Conservation (phyloP, 179 eudicot genomes). For the Nepenthes alata region DNA sequence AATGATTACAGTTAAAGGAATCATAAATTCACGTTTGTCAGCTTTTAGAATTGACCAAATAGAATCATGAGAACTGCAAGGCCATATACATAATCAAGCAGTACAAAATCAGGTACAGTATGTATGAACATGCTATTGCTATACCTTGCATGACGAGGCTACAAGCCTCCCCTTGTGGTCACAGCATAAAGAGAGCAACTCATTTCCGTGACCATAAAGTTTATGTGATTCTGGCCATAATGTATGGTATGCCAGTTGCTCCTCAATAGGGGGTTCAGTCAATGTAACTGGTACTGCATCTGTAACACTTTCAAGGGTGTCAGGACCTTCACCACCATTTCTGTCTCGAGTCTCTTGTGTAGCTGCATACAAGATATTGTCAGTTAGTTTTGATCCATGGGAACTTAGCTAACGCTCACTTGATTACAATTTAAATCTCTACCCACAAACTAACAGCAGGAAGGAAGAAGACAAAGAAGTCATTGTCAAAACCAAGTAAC, state of each 20-base stretch:
- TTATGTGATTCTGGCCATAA: slow-evolving; percentile 97
- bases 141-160: slow-evolving; percentile 97
- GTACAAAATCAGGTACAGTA: no score
- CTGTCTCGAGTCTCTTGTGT: slow-evolving; percentile 27
- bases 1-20: no score
- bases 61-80: no score
- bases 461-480: no score
- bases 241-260: slow-evolving; percentile 86
- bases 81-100: no score
- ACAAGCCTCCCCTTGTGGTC: slow-evolving; percentile 76
- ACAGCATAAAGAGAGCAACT: slow-evolving; percentile 70
- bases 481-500: no score
- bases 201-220: slow-evolving; percentile 97
- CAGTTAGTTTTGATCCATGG: neutral
- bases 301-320: slow-evolving; percentile 82
- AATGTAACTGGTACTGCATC: slow-evolving; percentile 85
- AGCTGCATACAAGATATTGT: slow-evolving; percentile 30
- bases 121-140: slow-evolving; percentile 2
- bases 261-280: slow-evolving; percentile 93
- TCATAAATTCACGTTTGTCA: no score
- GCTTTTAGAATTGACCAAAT: no score
- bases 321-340: slow-evolving; percentile 46
- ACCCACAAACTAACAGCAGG: no score
- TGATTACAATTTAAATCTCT: no score
- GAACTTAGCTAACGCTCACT: neutral